These are phyloP conservation scores for Chlorociboria aeruginascens DNA, from an alignment of 495 filamentous ascomycete species.

Conservation along the genomic window DNA sequence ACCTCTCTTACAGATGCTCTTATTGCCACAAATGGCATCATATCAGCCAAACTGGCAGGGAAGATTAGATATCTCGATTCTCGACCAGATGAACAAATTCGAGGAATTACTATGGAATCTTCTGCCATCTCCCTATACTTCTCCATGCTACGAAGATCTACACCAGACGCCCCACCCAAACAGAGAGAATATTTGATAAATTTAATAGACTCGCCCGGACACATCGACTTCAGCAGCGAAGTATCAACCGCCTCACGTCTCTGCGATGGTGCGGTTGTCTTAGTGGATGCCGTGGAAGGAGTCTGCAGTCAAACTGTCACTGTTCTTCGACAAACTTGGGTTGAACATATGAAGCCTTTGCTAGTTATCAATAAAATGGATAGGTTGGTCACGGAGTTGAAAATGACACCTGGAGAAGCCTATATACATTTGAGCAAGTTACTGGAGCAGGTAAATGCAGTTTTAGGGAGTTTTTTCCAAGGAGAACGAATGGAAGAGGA, in stretches of 20 bases:
- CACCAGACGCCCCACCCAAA: constrained; percentile 54
- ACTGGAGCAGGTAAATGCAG: constrained; percentile 91
- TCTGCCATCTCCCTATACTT: constrained; percentile 97
- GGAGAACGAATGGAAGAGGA: constrained; percentile 99
- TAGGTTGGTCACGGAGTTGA: constrained; percentile 80
- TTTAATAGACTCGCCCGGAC: constrained; percentile 93
- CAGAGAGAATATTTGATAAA: constrained; percentile 91
- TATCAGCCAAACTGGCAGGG: constrained; percentile 91
- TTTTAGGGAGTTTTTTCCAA: constrained; percentile 95
- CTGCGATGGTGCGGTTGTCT: constrained; percentile 86
- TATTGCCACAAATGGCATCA: constrained; percentile 98
- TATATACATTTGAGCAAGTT: constrained; percentile 83
- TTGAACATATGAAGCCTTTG: constrained; percentile 87
- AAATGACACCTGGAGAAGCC: constrained; percentile 83
- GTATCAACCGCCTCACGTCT: constrained; percentile 91
- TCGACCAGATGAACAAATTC: constrained; percentile 88
- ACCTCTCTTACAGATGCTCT: constrained; percentile 94
- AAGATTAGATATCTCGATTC: constrained; percentile 98
- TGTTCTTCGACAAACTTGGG: constrained; percentile 89
- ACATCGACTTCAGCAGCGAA: constrained; percentile 98
- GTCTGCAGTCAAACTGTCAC: constrained; percentile 98
- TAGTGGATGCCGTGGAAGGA: constrained; percentile 97
- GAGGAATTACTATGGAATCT: constrained; percentile 99
- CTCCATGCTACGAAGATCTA: constrained; percentile 61
- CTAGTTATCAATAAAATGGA: constrained; percentile 99